Evolutionary conservation across 1,139 yeast genomes (phyloP).

Genomic region (Candida buenavistaensis): DNA sequence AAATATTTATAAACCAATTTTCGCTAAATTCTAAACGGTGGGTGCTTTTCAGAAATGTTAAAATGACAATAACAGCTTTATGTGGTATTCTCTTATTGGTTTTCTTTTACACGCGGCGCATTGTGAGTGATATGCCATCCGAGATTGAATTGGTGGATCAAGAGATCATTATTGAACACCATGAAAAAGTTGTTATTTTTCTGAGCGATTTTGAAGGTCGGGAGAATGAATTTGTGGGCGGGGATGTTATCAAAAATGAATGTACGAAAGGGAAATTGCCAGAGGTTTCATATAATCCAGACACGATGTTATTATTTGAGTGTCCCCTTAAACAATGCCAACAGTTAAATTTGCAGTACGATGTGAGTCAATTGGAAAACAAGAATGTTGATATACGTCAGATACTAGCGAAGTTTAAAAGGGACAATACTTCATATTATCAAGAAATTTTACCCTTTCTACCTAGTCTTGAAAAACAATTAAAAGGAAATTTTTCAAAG

Average conservation of each 20-base stretch:
- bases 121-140: too few species aligned
- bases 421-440: slow-evolving; percentile 13
- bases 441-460: slow-evolving; percentile 21
- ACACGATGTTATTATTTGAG: slow-evolving; percentile 3
- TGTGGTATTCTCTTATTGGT: too few species aligned
- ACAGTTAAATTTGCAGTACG: background rate
- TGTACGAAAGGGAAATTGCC: background rate
- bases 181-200: slow-evolving; percentile 2
- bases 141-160: background rate
- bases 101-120: too few species aligned
- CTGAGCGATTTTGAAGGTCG: slow-evolving; percentile 1
- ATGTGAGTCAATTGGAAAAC: slow-evolving; percentile 6
- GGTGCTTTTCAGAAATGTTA: too few species aligned
- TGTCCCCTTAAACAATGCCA: background rate
- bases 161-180: background rate
- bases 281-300: background rate
- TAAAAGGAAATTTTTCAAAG: slow-evolving; percentile 16
- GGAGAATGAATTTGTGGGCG: background rate
- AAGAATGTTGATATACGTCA: slow-evolving; percentile 14
- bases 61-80: too few species aligned
- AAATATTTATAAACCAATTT: too few species aligned
- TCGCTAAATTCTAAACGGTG: too few species aligned
- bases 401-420: slow-evolving; percentile 14
- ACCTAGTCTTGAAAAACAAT: slow-evolving; percentile 18
- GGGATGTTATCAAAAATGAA: slow-evolving; percentile 1